A percentile compares a stretch with the other conserved stretches of the same genome.
These are phyloP conservation scores for Leccinum rimulosum DNA, from an alignment of 768 basidiomycete genomes.

Conservation along the genomic window DNA sequence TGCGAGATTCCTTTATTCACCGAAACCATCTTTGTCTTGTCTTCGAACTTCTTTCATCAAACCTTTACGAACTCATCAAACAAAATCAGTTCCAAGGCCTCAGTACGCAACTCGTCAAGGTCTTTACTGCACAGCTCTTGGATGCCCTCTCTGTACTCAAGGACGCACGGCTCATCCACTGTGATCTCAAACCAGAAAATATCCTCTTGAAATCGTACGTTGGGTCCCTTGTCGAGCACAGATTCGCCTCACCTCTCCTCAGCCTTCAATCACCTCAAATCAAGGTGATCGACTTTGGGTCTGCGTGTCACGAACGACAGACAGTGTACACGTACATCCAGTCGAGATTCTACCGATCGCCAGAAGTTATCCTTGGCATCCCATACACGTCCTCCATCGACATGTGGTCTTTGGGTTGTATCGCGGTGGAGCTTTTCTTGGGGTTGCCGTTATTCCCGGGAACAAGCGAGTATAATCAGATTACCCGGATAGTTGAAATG, in stretches of 20 bases:
- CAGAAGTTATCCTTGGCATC: conserved; percentile 93
- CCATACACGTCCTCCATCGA: conserved; percentile 95
- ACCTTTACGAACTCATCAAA: conserved; percentile 99
- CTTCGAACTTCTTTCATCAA: conserved; percentile 94
- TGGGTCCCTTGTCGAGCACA: neutral
- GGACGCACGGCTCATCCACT: conserved; percentile 94
- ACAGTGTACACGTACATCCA: conserved; percentile 99
- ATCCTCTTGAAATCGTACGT: conserved; percentile 91
- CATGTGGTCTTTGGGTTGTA: conserved; percentile 99
- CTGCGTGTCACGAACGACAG: conserved; percentile 97
- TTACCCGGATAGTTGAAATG: conserved; percentile 97
- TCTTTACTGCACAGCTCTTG: conserved; percentile 94
- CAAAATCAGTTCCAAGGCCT: conserved; percentile 99
- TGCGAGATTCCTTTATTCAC: conserved; percentile 96
- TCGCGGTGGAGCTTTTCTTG: conserved; percentile 96
- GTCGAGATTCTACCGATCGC: conserved; percentile 96
- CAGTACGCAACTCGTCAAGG: conserved; percentile 95
- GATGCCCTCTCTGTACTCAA: conserved; percentile 92
- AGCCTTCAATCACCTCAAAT: conserved; percentile 97
- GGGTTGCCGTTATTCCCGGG: conserved; percentile 97
- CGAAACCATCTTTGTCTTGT: conserved; percentile 95
- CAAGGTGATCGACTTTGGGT: conserved; percentile 99
- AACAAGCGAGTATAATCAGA: conserved; percentile 98
- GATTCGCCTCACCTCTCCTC: neutral
- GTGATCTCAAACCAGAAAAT: conserved; percentile 98